Evolutionary conservation across 129 eudicot genomes (phyloP), one percentile per base, ranked within the genome.

Genomic region (Smallanthus sonchifolius): DNA sequence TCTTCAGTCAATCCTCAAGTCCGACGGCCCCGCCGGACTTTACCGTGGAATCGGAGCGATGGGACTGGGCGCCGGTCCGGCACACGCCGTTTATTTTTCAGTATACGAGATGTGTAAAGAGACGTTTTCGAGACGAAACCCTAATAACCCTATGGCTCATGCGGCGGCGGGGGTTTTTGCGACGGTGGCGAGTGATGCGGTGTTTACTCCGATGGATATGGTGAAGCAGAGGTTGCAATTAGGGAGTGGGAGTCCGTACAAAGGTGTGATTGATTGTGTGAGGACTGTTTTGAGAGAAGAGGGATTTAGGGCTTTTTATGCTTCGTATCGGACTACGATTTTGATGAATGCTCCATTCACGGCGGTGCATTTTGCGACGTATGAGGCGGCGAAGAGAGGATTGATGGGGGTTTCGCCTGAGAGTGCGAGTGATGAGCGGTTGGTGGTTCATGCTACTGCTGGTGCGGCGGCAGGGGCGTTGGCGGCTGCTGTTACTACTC

Each of bases 21-120:
- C 89, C n/a, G 96, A 92, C 6, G 97, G 97, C 1, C 52, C 85
- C 0, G 71, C 81, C 24, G 97, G 97, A 0, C 67, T 92, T 10
- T 89, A 92, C 84, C 87, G 93, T 0, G 97, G 97, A 1, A 84
- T 92, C 36, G 93, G 81, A 44, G 97, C 97, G 7, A 92, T 92
- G 97, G 97, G 86, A 6, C 91, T 92, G 10, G 96, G 97, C 4
- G 97, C 97, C 7, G 96, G 96, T 11, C 97, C 97, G 0, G 96
- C 96, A 5, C 97, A 92, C 81, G 97, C 96, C 0, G 97, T 85
- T 13, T 89, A 92, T 45, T 92, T 92, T 63, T 87, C 96, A 0
- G 87, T 87, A 0, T 92, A 92, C 49, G 97, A 89, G 73, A 19
- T 67, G 11, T 92, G 90, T 57, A 92, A 89, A 74, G 75, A 87